Conservation (phyloP, 129 eudicot species). For the Silybum marianum region DNA sequence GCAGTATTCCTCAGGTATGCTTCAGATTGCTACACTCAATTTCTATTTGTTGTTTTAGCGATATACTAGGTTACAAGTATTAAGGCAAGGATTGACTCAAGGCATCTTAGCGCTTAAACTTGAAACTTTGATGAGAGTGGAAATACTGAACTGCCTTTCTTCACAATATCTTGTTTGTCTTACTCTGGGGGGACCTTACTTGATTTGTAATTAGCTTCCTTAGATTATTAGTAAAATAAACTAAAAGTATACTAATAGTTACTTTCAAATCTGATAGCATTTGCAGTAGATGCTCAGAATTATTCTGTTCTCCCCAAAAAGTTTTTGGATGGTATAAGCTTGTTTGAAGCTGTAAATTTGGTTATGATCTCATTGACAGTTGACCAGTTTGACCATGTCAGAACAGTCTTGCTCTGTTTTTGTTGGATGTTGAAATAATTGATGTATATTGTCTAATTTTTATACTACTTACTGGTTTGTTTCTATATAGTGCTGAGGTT, state of each 20-base stretch:
- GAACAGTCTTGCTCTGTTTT: neutral
- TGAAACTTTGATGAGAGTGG: neutral
- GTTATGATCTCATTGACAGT: neutral
- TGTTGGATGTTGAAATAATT: too few species aligned
- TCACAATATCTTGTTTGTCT: neutral
- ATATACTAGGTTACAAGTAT: neutral
- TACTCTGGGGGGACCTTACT: conserved; percentile 3
- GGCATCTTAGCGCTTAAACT: neutral
- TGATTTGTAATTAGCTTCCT: neutral
- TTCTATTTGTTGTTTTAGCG: conserved; percentile 9
- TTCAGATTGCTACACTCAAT: neutral
- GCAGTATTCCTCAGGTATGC: conserved; percentile 92
- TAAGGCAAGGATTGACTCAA: neutral
- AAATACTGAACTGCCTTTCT: neutral
- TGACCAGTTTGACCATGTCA: neutral
- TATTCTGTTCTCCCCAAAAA: neutral
- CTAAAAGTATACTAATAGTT: neutral
- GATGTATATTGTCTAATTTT: too few species aligned
- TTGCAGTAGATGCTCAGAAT: neutral
- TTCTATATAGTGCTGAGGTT: neutral
- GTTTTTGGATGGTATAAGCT: neutral
- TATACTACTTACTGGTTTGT: neutral
- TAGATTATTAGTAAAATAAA: neutral
- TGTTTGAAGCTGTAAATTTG: neutral
- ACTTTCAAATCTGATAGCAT: neutral